Evolutionary conservation across 2,329 filamentous ascomycete species (phyloP), one percentile per base, ranked within the genome.

Genomic region (Byssothecium circinans): DNA sequence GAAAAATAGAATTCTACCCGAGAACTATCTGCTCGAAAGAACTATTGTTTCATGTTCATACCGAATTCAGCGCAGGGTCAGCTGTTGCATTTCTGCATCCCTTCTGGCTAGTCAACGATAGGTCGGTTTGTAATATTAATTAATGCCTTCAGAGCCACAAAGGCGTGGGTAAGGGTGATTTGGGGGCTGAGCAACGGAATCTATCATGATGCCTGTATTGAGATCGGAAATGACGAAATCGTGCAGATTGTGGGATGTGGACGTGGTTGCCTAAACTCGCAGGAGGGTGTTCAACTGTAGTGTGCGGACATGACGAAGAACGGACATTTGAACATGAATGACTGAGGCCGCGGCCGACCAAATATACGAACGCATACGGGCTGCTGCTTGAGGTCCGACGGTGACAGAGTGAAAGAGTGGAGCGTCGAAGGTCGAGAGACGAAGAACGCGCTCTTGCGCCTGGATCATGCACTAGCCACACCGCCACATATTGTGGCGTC

Each of bases 1-100:
- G 36, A 15, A 7, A 27, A 17, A n/a, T 3, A 8, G 14, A 15
- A 18, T 15, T 12, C 8, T 27, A 25, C 36, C 36, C 36, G 36
- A 39, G n/a, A 20, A 11, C 36, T 22, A 39, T 17, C 11, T 39
- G n/a, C 19, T 39, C 36, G 36, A 39, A 20, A 39, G 7, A 39
- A 39, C 36, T 39, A 39, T 39, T 27, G 36, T 39, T 39, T 39
- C 36, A 39, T 25, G 14, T 39, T 39, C 23, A n/a, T 20, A 22
- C 14, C 19, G 14, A 25, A 7, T 27, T 23, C n/a, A 11, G 20
- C 12, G 36, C 36, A 39, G 36, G 36, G 36, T 39, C 25, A 39
- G 36, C 36, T n/a, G 8, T 20, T 20, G 20, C 36, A 39, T 37
- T 25, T 20, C 36, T 25, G 17, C 25, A 39, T 25, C 14, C 36